Percentiles rank a stretch among this genome's conserved stretches.
Evolutionary conservation across 192 early-diverging fungal species (phyloP).

Genomic region (Podila minutissima): DNA sequence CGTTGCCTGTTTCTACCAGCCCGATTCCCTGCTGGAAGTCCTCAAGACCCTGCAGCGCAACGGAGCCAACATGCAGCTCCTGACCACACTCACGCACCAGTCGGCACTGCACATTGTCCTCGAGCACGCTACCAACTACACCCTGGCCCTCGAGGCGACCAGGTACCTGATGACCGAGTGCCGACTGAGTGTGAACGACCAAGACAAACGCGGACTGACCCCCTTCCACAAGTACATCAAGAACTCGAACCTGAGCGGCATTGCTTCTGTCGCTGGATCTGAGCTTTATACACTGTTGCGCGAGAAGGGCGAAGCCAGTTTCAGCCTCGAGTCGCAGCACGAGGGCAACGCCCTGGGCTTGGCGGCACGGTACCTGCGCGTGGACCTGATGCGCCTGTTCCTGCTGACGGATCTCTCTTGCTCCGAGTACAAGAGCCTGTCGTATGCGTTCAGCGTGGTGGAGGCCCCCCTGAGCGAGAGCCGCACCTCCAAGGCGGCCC

Average conservation of each 20-base stretch:
- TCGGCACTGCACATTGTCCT: slow-evolving; percentile 42
- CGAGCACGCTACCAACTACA: slow-evolving; percentile 41
- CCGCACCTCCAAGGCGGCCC: slow-evolving; percentile 18
- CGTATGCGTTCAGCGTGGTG: slow-evolving; percentile 26
- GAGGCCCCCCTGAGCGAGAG: slow-evolving; percentile 49
- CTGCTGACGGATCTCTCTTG: slow-evolving; percentile 34
- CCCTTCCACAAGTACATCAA: slow-evolving; percentile 52
- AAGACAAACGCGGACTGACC: slow-evolving; percentile 40
- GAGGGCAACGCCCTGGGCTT: slow-evolving; percentile 43
- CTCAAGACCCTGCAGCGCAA: slow-evolving; percentile 41
- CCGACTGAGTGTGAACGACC: slow-evolving; percentile 37
- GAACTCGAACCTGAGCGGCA: slow-evolving; percentile 34
- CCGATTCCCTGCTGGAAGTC: slow-evolving; percentile 36
- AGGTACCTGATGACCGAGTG: slow-evolving; percentile 36
- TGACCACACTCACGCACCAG: slow-evolving; percentile 34
- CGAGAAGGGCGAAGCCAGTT: slow-evolving; percentile 30
- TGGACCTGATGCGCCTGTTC: slow-evolving; percentile 45
- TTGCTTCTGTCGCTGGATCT: slow-evolving; percentile 35
- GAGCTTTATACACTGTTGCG: slow-evolving; percentile 39
- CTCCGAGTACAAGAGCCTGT: slow-evolving; percentile 36
- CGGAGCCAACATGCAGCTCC: slow-evolving; percentile 39
- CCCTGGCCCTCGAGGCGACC: slow-evolving; percentile 18
- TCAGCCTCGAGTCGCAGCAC: slow-evolving; percentile 31
- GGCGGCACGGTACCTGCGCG: slow-evolving; percentile 41
- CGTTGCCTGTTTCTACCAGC: slow-evolving; percentile 43